Percentiles rank a stretch among this genome's conserved stretches.
Evolutionary conservation across 2,329 filamentous ascomycete species (phyloP).

Genomic region (Ascochyta koolunga): DNA sequence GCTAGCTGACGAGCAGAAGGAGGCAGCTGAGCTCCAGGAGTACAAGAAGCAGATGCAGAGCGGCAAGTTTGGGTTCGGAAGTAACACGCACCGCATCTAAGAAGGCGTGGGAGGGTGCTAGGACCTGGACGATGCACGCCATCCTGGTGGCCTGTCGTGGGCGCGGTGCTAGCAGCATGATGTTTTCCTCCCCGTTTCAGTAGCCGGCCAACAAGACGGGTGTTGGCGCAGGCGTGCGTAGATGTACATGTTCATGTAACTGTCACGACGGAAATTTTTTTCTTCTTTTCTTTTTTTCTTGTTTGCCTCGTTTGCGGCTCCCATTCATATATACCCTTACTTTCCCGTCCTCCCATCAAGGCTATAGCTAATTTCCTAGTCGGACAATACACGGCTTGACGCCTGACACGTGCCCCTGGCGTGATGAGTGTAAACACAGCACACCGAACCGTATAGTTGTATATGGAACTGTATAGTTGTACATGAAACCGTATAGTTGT

Average conservation of each 20-base stretch:
- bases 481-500: no score
- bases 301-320: not conserved
- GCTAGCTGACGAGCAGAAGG: constrained; percentile 44
- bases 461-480: no score
- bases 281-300: not conserved
- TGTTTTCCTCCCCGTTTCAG: constrained; percentile 2
- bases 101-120: not conserved
- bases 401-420: not conserved
- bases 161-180: not conserved
- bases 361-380: constrained; percentile 18
- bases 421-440: not conserved
- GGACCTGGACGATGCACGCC: not conserved
- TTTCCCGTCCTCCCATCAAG: constrained; percentile 15
- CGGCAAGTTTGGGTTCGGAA: constrained; percentile 31
- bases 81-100: constrained; percentile 18
- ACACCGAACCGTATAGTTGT: no score
- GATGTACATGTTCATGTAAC: constrained; percentile 19
- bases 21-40: constrained; percentile 43
- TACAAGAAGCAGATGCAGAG: constrained; percentile 40
- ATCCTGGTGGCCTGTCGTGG: not conserved
- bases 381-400: constrained; percentile 14
- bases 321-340: constrained; percentile 19
- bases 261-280: constrained; percentile 18
- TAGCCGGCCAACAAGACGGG: constrained; percentile 13
- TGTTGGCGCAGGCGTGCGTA: constrained; percentile 19